Percentiles rank a stretch among this genome's conserved stretches.
Conservation (phyloP, 805 yeast species). For the Kuraishia ogatae region DNA sequence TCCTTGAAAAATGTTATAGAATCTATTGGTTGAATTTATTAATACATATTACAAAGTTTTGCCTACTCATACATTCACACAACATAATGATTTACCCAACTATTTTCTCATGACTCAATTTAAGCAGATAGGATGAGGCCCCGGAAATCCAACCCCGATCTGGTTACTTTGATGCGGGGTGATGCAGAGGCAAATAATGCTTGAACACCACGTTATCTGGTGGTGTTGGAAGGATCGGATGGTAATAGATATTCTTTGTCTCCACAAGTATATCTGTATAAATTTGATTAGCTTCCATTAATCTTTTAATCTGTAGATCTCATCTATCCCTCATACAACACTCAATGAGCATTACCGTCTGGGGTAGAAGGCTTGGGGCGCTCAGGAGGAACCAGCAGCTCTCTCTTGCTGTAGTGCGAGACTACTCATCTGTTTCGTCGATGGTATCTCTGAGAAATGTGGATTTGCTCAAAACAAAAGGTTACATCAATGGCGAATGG, state of each 20-base stretch:
- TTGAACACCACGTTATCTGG: background rate
- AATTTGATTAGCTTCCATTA: too few species aligned
- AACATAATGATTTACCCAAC: too few species aligned
- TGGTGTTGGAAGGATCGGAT: too few species aligned
- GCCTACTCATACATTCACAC: too few species aligned
- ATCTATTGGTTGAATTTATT: too few species aligned
- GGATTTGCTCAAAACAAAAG: conserved; percentile 44
- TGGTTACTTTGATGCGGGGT: background rate
- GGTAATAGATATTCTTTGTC: too few species aligned
- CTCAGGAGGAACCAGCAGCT: background rate
- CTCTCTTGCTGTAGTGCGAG: background rate
- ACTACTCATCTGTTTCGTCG: background rate
- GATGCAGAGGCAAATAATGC: background rate
- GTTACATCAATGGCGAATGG: conserved; percentile 70
- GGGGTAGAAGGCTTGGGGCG: background rate
- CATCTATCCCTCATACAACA: background rate
- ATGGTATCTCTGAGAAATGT: conserved; percentile 20
- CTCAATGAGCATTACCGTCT: background rate
- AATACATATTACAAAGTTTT: too few species aligned
- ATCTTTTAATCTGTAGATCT: too few species aligned
- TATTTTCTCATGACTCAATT: too few species aligned
- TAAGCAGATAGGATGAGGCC: too few species aligned
- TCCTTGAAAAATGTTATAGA: too few species aligned
- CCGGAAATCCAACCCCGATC: background rate
- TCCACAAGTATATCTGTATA: too few species aligned